These are phyloP conservation scores for Diplocarpon mali DNA, from an alignment of 2,329 filamentous ascomycete species.

Conservation along the genomic window DNA sequence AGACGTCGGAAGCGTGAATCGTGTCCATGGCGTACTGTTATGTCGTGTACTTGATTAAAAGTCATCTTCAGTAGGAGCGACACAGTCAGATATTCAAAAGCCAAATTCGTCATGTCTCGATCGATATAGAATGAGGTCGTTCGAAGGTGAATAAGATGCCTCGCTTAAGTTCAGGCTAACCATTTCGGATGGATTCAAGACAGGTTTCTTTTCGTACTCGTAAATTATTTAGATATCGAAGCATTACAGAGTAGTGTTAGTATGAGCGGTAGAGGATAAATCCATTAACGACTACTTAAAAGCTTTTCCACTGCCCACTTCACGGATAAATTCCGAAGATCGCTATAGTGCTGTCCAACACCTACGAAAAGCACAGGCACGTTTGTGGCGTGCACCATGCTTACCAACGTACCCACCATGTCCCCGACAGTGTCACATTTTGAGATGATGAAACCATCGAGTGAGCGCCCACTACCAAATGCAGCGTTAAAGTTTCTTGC, in stretches of 20 bases:
- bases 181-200: too few species aligned
- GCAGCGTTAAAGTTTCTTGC: conserved; percentile 92
- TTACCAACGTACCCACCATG: conserved; percentile 81
- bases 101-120: too few species aligned
- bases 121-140: too few species aligned
- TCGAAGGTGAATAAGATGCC: too few species aligned
- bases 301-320: conserved; percentile 60
- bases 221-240: background rate
- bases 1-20: too few species aligned
- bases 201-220: too few species aligned
- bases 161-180: too few species aligned
- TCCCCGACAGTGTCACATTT: conserved; percentile 99
- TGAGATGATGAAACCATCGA: conserved; percentile 96
- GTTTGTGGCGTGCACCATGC: conserved; percentile 92
- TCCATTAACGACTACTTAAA: conserved; percentile 30
- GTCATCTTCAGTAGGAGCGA: too few species aligned
- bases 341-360: conserved; percentile 58
- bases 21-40: too few species aligned
- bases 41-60: too few species aligned
- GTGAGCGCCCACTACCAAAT: conserved; percentile 67
- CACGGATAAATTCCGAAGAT: conserved; percentile 57
- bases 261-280: background rate
- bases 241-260: background rate
- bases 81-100: too few species aligned
- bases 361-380: conserved; percentile 93